Evolutionary conservation across 106 monocot genomes (phyloP), one percentile per base, ranked within the genome.

Genomic region (Allium cepa): DNA sequence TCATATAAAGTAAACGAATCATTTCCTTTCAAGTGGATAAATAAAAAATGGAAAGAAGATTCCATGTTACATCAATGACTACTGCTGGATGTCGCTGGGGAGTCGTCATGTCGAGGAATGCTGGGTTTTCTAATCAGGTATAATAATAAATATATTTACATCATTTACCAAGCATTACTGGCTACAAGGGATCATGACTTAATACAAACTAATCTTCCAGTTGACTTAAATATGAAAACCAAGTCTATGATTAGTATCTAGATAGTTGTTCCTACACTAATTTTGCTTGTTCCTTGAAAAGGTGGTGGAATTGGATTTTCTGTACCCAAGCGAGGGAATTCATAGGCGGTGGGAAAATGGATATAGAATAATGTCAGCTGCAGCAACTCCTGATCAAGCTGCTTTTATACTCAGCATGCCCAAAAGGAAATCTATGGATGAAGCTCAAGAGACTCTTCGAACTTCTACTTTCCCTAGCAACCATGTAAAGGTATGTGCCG

Each of bases 11-110:
- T 95, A 45, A 95, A 91, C 15, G 94, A 95, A 73, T 91, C 94
- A 69, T 95, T 95, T 77, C 94, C 94, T 64, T 95, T 85, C 75
- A 91, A 94, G 72, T 95, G 94, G 94, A 95, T 95, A 28, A 95
- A 95, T 73, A 95, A 95, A 76, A 95, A 95, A 64, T 91, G 94
- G 94, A 95, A 95, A 81, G 94, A 91, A 87, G 94, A 18, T 95
- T 95, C 63, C 94, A 95, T 76, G 94, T 91, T 49, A 95, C 94
- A 48, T 95, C 88, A 26, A 95, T 95, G 94, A 87, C 94, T 26
- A 95, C 94, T 27, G 87, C 94, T 75, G 91, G 88, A 11, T 83
- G 77, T 56, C 87, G 87, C 11, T 91, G 94, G 94, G 94, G 91
- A 8, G 87, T 95, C 46, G 94, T 95, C 58, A 91, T 95, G 91